Evolutionary conservation across 1,284 basidiomycete species (phyloP).

Genomic region (Coniferiporia weirii): DNA sequence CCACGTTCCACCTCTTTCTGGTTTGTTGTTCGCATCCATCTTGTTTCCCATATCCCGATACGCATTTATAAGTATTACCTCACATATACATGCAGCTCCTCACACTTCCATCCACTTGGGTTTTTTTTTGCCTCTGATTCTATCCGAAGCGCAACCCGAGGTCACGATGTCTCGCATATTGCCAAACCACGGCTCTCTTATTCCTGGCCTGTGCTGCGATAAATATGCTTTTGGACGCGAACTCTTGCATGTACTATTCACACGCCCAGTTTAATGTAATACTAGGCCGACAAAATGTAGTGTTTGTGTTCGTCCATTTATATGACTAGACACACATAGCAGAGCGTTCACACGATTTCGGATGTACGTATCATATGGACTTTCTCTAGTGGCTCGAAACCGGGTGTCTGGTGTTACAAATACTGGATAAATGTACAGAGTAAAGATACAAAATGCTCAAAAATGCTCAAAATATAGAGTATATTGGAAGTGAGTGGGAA

Average conservation of each 20-base stretch:
- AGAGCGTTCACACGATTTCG: too few species aligned
- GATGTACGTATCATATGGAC: too few species aligned
- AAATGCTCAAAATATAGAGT: too few species aligned
- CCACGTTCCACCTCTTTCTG: background rate
- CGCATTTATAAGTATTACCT: background rate
- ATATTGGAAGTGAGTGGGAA: too few species aligned
- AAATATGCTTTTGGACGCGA: background rate
- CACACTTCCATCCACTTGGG: background rate
- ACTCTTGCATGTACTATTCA: background rate
- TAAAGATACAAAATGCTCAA: too few species aligned
- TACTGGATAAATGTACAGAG: too few species aligned
- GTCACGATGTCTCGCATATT: background rate
- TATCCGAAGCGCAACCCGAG: background rate
- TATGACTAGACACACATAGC: background rate
- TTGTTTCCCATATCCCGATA: background rate
- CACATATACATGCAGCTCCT: background rate
- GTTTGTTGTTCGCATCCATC: background rate
- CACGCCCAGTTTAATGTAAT: background rate
- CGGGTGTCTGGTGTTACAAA: too few species aligned
- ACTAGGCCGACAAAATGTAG: background rate
- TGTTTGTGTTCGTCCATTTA: background rate
- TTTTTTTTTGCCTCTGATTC: background rate
- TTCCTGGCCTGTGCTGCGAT: background rate
- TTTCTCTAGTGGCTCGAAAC: too few species aligned
- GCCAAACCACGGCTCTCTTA: background rate